A percentile compares a stretch with the other conserved stretches of the same genome.
Evolutionary conservation across 805 yeast species (phyloP).

Genomic region (Candida ovalis): DNA sequence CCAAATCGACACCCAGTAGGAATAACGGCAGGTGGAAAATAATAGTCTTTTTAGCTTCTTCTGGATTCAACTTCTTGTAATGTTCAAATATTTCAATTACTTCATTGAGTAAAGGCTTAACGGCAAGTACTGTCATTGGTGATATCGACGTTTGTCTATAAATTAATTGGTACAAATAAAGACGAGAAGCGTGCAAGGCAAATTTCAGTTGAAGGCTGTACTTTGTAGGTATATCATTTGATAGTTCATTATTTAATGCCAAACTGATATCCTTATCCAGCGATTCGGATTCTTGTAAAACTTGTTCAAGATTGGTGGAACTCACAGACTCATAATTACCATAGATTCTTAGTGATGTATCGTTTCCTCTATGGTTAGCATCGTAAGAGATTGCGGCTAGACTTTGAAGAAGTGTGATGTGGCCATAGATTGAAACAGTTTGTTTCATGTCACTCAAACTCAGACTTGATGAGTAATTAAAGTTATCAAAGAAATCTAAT

Average conservation of each 20-base stretch:
- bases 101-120: conserved; percentile 6
- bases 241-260: background rate
- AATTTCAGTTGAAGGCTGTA: conserved; percentile 5
- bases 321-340: conserved; percentile 4
- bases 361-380: background rate
- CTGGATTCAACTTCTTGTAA: background rate
- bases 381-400: conserved; percentile 7
- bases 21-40: conserved; percentile 11
- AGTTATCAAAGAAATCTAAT: conserved; percentile 14
- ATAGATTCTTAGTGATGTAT: conserved; percentile 1
- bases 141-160: conserved; percentile 10
- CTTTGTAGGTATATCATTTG: background rate
- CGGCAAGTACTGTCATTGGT: conserved; percentile 13
- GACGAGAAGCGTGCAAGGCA: conserved; percentile 8
- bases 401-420: conserved; percentile 8
- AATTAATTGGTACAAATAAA: conserved; percentile 16
- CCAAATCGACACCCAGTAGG: conserved; percentile 13
- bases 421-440: conserved; percentile 9
- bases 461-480: conserved; percentile 5
- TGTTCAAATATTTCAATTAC: background rate
- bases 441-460: conserved; percentile 6
- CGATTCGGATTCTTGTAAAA: conserved; percentile 5
- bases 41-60: background rate
- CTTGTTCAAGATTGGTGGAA: conserved; percentile 6
- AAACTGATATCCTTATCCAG: conserved; percentile 6